Evolutionary conservation across 1,284 basidiomycete genomes (phyloP), one percentile per base, ranked within the genome.

Genomic region (Boletellus deceptivus): DNA sequence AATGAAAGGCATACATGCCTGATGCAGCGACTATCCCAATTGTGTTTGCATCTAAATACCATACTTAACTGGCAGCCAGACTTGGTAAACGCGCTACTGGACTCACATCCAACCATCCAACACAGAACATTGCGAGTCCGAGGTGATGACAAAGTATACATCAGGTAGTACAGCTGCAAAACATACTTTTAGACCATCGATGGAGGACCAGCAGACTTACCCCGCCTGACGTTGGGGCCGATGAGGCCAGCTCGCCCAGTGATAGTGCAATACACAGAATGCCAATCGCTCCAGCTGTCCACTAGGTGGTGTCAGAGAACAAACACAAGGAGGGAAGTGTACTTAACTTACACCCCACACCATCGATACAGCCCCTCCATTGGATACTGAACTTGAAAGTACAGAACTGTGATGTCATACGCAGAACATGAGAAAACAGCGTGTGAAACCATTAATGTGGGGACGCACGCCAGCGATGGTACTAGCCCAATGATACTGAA

Each of bases 191-290:
- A 7, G 17, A 34, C 22, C 13, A 25, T 11, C 14, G 5, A 8
- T 29, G 1, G 20, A 35, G 7, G 24, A 11, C 39, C 4, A 14
- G 34, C 3, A 36, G 9, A 59, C 57, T 18, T 39, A 62, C 63
- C 27, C 75, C 75, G 17, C 74, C 75, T 9, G 70, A 75, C 29
- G 89, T 79, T 5, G 84, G 84, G 17, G 86, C 86, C 5, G 85
- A 82, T 14, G 83, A 86, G 0, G 78, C 85, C 6, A 89, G 73
- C 56, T 90, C 87, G 0, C 78, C 86, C 74, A 91, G 79, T 6
- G 84, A 73, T 55, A 89, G 70, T 0, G 81, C 86, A 24, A 90
- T 78, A 34, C 78, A 75, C 8, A 82, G 56, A 48, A 86, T 77
- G 60, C 85, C 82, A 39, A 78, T 55, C 44, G 77, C 76, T 3